phyloP scores from a whole-genome alignment of 2,329 filamentous ascomycete species.

The Ophiognomonia clavigignenti-juglandacearum region DNA sequence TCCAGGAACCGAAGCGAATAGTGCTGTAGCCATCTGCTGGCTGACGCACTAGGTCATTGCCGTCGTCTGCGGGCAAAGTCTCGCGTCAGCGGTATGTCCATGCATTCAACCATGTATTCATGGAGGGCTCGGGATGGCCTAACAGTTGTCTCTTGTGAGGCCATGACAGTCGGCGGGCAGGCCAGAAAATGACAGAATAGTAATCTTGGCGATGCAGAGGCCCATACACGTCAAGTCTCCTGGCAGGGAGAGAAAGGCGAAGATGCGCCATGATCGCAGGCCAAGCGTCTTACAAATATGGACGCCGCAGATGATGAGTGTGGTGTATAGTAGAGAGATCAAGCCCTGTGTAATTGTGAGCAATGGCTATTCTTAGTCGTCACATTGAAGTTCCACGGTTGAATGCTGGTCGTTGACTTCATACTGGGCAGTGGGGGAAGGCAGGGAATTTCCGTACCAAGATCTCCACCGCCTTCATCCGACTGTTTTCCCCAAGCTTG shows the following conservation, averaged over 20 bases:
- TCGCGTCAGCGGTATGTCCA: not conserved
- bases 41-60: slow-evolving; percentile 13
- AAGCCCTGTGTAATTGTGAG: slow-evolving; percentile 13
- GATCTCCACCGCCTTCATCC: slow-evolving; percentile 11
- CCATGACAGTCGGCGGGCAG: slow-evolving; percentile 17
- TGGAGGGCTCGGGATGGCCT: not conserved
- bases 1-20: slow-evolving; percentile 12
- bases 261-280: slow-evolving; percentile 15
- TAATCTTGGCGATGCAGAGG: slow-evolving; percentile 20
- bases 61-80: slow-evolving; percentile 4
- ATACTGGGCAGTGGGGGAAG: not conserved
- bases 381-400: not conserved
- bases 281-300: slow-evolving; percentile 17
- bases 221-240: slow-evolving; percentile 21
- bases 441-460: slow-evolving; percentile 5
- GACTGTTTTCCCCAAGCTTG: slow-evolving; percentile 5
- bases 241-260: slow-evolving; percentile 18
- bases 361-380: not conserved
- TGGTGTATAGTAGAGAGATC: slow-evolving; percentile 18
- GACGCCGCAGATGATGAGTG: slow-evolving; percentile 17
- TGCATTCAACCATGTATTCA: no score
- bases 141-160: slow-evolving; percentile 15
- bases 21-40: slow-evolving; percentile 11
- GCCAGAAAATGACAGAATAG: slow-evolving; percentile 15
- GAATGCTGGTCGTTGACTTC: not conserved